Conservation (phyloP, 129 eudicot genomes). For the Smallanthus sonchifolius region DNA sequence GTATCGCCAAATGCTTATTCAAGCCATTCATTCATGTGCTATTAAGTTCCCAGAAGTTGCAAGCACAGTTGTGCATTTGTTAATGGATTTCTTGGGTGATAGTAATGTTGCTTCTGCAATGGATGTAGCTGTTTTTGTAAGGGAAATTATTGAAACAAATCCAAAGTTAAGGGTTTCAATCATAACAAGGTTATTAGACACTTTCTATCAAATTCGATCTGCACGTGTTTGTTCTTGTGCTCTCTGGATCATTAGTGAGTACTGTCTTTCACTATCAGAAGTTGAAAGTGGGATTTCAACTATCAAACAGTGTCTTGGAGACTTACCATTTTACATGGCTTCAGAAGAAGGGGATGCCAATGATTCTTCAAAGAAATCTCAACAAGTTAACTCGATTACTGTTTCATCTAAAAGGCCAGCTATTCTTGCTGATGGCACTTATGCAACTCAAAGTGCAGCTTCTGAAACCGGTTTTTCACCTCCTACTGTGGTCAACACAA, state of each 20-base stretch:
- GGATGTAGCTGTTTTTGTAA: slow-evolving; percentile 91
- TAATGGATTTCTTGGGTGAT: slow-evolving; percentile 98
- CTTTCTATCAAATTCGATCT: slow-evolving; percentile 94
- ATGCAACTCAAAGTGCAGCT: slow-evolving; percentile 97
- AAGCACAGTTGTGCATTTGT: slow-evolving; percentile 85
- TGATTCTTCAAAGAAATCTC: slow-evolving; percentile 70
- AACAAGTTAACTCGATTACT: slow-evolving; percentile 68
- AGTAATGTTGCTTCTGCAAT: slow-evolving; percentile 91
- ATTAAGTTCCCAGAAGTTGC: slow-evolving; percentile 96
- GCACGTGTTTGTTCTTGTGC: slow-evolving; percentile 96
- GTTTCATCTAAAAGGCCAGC: slow-evolving; percentile 87
- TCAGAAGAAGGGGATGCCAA: slow-evolving; percentile 69
- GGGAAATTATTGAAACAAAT: slow-evolving; percentile 92
- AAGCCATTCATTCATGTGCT: slow-evolving; percentile 98
- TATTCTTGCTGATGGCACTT: slow-evolving; percentile 93
- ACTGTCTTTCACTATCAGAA: slow-evolving; percentile 90
- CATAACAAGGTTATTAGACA: slow-evolving; percentile 77
- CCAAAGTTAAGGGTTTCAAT: slow-evolving; percentile 88
- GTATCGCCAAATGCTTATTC: slow-evolving; percentile 93
- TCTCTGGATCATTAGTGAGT: slow-evolving; percentile 97
- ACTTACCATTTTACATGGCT: slow-evolving; percentile 69
- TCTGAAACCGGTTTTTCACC: slow-evolving; percentile 86
- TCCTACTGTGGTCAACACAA: slow-evolving; percentile 75
- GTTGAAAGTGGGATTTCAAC: slow-evolving; percentile 89
- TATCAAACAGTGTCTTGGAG: slow-evolving; percentile 93